Evolutionary conservation across 768 basidiomycete species (phyloP).

Genomic region (Pulveroboletus sp.): DNA sequence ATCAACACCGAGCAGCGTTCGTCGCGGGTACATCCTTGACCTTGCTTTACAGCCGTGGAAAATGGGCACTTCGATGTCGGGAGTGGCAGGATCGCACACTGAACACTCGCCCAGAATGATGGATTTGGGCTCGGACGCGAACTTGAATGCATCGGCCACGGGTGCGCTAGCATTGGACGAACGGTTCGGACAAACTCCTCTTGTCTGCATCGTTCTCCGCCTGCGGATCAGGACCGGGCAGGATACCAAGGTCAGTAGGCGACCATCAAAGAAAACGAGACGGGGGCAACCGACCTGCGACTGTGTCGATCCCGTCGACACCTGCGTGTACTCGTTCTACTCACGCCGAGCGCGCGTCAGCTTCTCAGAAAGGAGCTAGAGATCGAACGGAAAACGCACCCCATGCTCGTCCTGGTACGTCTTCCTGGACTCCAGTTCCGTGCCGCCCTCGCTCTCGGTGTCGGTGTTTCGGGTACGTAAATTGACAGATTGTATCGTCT

Average conservation of each 20-base stretch:
- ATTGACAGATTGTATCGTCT: slow-evolving; percentile 19
- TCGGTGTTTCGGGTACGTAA: slow-evolving; percentile 4
- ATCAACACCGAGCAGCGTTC: no score
- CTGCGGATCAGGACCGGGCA: background rate
- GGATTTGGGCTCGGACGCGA: no score
- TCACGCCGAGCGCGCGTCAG: slow-evolving; percentile 1
- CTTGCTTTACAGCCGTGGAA: no score
- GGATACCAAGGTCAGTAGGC: no score
- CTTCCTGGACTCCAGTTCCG: slow-evolving; percentile 16
- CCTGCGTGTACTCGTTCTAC: slow-evolving; percentile 17
- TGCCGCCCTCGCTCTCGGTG: slow-evolving; percentile 2
- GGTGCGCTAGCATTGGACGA: no score
- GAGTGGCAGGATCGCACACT: no score
- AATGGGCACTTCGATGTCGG: no score
- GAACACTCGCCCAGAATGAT: no score
- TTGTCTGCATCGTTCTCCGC: slow-evolving; percentile 1
- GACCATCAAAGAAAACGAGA: no score
- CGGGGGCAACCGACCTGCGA: slow-evolving; percentile 14
- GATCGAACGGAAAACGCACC: background rate
- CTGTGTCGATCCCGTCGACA: slow-evolving; percentile 15
- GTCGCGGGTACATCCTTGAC: no score
- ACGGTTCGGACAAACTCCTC: background rate
- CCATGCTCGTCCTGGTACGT: slow-evolving; percentile 9
- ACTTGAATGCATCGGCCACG: no score
- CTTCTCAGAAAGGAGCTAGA: background rate